Base-by-base conservation (phyloP, 208 protist genomes). In the Dictyostelium gargantuum region DNA sequence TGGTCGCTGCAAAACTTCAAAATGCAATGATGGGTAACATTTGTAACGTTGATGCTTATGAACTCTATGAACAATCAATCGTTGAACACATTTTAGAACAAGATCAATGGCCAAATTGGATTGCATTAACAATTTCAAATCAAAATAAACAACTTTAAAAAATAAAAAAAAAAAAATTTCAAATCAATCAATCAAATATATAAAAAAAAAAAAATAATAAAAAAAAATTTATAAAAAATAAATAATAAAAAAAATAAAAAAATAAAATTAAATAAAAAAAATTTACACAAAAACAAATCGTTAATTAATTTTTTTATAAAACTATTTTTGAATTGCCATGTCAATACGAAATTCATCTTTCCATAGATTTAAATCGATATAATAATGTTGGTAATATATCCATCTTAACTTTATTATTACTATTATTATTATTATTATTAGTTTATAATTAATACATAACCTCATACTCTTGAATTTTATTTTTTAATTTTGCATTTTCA, bases 31-130 rank as follows among this genome's bases (percentile, higher is more conserved):
- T 66, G 46, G 86, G 86, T 63, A 77, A 84, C 63, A 63, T 63
- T n/a, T 82, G 74, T 75, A 92, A 92, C 29, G 86, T 92, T 63
- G 77, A 92, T 76, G 86, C 86, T 29, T 84, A 92, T 50, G 75
- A 92, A 61, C 42, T 92, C 35, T 92, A 77, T 42, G 75, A 84
- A 29, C 46, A 92, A 63, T 79, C 76, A 13, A 8, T 63, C 0
- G 44, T 26, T 21, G 26, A 89, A 68, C 82, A 89, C 79, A 52
- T 89, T 42, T 38, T 79, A 11, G 70, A 89, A 38, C 23, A 46
- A 35, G 50, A 89, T 54, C 35, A 75, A 70, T 89, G 82, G 82
- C 82, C 82, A 61, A 79, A 79, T 66, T 89, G 48, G 48, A 32
- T 89, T 52, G 66, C 82, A 23, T 32, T 40, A 70, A 70, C 26